Evolutionary conservation across 2,329 filamentous ascomycete species (phyloP), one percentile per base, ranked within the genome.

Genomic region (Xylariaceae sp.): DNA sequence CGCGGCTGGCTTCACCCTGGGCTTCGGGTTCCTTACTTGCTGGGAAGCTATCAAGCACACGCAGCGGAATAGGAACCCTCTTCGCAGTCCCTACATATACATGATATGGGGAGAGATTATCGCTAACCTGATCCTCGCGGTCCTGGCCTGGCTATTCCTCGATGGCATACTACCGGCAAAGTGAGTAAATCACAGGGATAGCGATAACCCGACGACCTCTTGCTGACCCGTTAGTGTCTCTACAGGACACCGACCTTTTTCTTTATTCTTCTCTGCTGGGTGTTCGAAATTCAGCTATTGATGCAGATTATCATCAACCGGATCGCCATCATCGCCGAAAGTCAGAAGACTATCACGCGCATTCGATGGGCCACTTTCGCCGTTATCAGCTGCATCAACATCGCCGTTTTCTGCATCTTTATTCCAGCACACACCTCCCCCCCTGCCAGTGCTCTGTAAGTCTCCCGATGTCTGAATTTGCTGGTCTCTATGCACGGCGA

Each of bases 241-340:
- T 50, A 51, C 55, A 57, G 56, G 3, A 32, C 58, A 1, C 49
- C 53, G 0, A 41, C 56, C 0, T 36, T 60, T 4, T 58, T 61
- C 38, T 55, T 57, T 19, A 53, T 61, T 23, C 39, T 61, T 0
- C 43, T 59, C 36, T 38, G 64, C 40, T 67, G 66, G 63, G 56
- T 61, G 0, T 58, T 67, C 17, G 54, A 68, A 37, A 61, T 72
- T 12, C 70, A 73, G 38, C 52, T 71, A 2, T 44, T 73, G 2
- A 61, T 72, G 53, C 68, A 73, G 43, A 73, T 74, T 28, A 71
- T 74, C 41, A 64, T 72, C 47, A 74, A 73, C 43, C 62, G 70
- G 33, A 65, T 72, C 15, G 58, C 62, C 0, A 59, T 75, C 23
- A 63, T 74, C 23, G 57, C 64, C 10, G 59, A 66, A 10, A 52